These are phyloP conservation scores for Serendipita sp. DNA, from an alignment of 768 basidiomycete genomes.

Conservation along the genomic window DNA sequence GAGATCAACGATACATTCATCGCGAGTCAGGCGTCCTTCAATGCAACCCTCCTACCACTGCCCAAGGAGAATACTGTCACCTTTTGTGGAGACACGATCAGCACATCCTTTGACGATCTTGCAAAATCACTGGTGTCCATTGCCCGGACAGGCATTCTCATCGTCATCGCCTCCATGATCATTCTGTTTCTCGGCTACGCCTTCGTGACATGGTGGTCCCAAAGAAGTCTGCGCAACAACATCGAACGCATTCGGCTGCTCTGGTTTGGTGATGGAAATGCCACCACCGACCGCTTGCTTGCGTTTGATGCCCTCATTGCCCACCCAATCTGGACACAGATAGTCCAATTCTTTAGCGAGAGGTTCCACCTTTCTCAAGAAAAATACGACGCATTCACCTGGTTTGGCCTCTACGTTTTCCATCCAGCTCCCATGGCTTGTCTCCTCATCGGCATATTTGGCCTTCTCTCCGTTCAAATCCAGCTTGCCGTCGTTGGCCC, in stretches of 20 bases:
- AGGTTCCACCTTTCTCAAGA: constrained; percentile 40
- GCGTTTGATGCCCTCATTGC: constrained; percentile 50
- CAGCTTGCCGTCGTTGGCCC: constrained; percentile 72
- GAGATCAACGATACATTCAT: constrained; percentile 82
- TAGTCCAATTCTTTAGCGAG: constrained; percentile 38
- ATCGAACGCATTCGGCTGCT: constrained; percentile 58
- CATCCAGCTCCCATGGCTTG: constrained; percentile 83
- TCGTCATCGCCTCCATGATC: constrained; percentile 57
- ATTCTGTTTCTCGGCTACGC: constrained; percentile 60
- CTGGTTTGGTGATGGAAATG: constrained; percentile 24
- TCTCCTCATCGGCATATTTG: constrained; percentile 85
- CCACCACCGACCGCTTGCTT: constrained; percentile 27
- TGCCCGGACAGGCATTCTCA: constrained; percentile 60
- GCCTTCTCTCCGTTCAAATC: constrained; percentile 69
- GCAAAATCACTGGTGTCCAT: constrained; percentile 63
- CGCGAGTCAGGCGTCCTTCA: constrained; percentile 42
- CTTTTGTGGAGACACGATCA: constrained; percentile 70
- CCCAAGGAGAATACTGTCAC: constrained; percentile 51
- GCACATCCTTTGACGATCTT: constrained; percentile 73
- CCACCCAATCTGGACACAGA: constrained; percentile 59
- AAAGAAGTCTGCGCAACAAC: constrained; percentile 52
- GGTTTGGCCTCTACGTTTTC: constrained; percentile 85
- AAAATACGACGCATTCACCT: constrained; percentile 57
- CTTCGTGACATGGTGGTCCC: constrained; percentile 78
- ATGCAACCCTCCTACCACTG: constrained; percentile 58